phyloP scores from a whole-genome alignment of 2,329 filamentous ascomycete genomes.

The Aspergillus amoenus region DNA sequence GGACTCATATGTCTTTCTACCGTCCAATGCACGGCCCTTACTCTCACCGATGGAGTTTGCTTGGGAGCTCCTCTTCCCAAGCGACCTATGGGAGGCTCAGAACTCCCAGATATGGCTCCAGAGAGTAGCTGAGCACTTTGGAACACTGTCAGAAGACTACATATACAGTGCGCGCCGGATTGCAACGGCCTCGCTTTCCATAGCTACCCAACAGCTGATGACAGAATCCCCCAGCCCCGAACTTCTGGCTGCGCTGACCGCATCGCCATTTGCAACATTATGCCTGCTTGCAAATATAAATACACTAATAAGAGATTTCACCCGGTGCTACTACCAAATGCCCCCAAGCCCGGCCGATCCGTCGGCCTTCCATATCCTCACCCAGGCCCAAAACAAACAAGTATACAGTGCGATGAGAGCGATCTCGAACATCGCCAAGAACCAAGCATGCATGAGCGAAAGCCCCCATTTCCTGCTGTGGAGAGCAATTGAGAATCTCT shows the following conservation, averaged over 20 bases:
- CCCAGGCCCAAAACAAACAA: slow-evolving; percentile 32
- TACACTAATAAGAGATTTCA: slow-evolving; percentile 32
- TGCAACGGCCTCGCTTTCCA: slow-evolving; percentile 25
- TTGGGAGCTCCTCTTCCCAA: slow-evolving; percentile 35
- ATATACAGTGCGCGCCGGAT: slow-evolving; percentile 14
- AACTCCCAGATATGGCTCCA: slow-evolving; percentile 27
- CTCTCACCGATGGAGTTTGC: slow-evolving; percentile 34
- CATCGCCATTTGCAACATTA: background rate
- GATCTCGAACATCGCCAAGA: background rate
- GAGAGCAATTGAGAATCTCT: slow-evolving; percentile 25
- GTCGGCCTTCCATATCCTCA: slow-evolving; percentile 34
- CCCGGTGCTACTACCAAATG: slow-evolving; percentile 36
- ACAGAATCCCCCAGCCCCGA: slow-evolving; percentile 25
- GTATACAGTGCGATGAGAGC: slow-evolving; percentile 10
- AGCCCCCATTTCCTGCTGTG: background rate
- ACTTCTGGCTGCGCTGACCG: slow-evolving; percentile 17
- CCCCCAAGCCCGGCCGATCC: slow-evolving; percentile 32
- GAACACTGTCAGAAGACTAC: background rate
- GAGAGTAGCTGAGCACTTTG: background rate
- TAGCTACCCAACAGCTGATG: slow-evolving; percentile 36
- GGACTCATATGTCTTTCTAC: slow-evolving; percentile 17
- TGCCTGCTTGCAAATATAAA: slow-evolving; percentile 4
- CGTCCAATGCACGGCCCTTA: slow-evolving; percentile 30
- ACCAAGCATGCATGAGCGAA: background rate
- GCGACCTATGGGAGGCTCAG: slow-evolving; percentile 31